Conservation (phyloP, 2,329 filamentous ascomycete species). For the Phialophora tarda region DNA sequence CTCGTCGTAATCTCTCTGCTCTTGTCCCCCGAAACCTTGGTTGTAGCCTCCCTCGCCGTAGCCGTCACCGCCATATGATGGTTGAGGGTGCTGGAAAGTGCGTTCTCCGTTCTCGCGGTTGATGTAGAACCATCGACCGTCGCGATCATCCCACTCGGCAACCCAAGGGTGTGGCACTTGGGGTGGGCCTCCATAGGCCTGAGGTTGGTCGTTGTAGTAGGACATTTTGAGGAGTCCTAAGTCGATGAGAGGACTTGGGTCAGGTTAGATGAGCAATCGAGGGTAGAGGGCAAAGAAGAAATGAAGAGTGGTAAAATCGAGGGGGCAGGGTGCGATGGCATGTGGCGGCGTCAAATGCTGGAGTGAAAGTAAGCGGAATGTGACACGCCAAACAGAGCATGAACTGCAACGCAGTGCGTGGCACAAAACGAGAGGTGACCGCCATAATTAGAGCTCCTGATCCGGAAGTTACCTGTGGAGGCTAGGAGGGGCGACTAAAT, state of each 20-base stretch:
- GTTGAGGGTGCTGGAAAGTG: conserved; percentile 48
- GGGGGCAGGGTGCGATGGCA: no score
- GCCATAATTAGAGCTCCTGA: neutral
- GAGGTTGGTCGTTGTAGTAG: conserved; percentile 27
- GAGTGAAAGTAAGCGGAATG: neutral
- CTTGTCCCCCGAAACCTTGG: conserved; percentile 26
- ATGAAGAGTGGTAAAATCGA: neutral
- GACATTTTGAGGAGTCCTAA: conserved; percentile 18
- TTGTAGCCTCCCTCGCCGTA: conserved; percentile 24
- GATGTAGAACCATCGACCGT: conserved; percentile 52
- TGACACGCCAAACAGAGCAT: neutral
- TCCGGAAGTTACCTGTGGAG: neutral
- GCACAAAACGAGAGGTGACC: conserved; percentile 12
- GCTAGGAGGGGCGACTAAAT: neutral
- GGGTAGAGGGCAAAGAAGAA: neutral
- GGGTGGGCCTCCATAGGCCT: conserved; percentile 31
- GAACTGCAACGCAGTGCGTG: neutral
- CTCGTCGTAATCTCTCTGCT: conserved; percentile 35
- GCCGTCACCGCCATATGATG: conserved; percentile 29
- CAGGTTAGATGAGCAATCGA: neutral
- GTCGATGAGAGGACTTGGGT: neutral
- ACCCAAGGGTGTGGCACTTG: conserved; percentile 51
- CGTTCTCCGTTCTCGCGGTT: conserved; percentile 55
- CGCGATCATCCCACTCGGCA: conserved; percentile 51
- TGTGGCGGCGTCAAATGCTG: neutral